Evolutionary conservation across 2,329 filamentous ascomycete species (phyloP).

Genomic region (Apiospora pterosperma): DNA sequence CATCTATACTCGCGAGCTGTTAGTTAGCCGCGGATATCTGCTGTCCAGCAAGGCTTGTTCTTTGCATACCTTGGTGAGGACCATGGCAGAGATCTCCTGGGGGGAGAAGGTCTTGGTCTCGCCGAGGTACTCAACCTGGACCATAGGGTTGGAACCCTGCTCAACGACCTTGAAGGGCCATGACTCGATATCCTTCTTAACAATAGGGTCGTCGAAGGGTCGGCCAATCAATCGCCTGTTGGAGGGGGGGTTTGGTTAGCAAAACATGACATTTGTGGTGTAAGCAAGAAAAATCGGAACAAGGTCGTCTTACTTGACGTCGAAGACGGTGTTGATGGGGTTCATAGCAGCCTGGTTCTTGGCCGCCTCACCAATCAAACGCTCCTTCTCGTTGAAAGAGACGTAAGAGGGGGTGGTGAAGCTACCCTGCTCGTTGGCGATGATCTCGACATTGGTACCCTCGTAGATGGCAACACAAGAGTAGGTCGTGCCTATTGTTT

Average conservation of each 20-base stretch:
- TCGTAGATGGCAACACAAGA: conserved; percentile 99
- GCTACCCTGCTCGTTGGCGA: conserved; percentile 99
- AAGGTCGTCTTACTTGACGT: conserved; percentile 78
- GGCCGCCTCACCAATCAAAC: conserved; percentile 97
- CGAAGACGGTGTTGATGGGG: conserved; percentile 96
- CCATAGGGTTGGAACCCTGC: conserved; percentile 81
- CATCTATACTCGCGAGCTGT: conserved; percentile 60
- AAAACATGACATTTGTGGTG: neutral
- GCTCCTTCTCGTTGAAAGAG: conserved; percentile 97
- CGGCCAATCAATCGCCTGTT: conserved; percentile 93
- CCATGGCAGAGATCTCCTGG: conserved; percentile 99
- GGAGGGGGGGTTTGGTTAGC: conserved; percentile 6
- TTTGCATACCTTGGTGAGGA: conserved; percentile 81
- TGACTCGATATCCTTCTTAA: conserved; percentile 98
- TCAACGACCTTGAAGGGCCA: conserved; percentile 99
- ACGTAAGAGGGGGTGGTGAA: conserved; percentile 99
- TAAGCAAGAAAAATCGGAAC: conserved; percentile 18
- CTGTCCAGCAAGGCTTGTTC: neutral
- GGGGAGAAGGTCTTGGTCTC: conserved; percentile 96
- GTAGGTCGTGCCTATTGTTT: conserved; percentile 87
- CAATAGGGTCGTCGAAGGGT: conserved; percentile 88
- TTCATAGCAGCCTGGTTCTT: conserved; percentile 99
- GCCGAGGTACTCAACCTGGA: conserved; percentile 92
- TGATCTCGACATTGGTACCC: conserved; percentile 99
- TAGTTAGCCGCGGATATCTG: neutral